Evolutionary conservation across 192 early-diverging fungal species (phyloP).

Genomic region (Coemansia sp.): DNA sequence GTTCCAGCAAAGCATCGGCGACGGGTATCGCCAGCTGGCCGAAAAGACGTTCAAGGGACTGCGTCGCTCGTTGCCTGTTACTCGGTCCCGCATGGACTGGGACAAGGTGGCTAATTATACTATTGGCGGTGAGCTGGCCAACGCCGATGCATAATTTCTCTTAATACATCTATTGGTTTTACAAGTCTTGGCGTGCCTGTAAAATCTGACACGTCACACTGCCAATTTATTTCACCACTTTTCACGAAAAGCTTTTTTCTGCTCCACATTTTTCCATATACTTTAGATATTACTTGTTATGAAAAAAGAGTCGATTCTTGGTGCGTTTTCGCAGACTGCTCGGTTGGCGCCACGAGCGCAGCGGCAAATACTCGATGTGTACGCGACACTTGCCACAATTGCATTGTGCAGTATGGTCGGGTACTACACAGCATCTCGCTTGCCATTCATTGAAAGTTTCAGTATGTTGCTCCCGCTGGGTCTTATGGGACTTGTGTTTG

Average conservation of each 20-base stretch:
- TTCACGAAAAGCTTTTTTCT: not conserved
- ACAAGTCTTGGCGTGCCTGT: too few species aligned
- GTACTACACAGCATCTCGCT: constrained; percentile 10
- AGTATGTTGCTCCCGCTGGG: not conserved
- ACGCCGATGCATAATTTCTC: constrained; percentile 19
- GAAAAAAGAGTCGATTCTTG: constrained; percentile 9
- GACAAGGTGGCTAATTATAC: constrained; percentile 63
- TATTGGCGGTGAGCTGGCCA: constrained; percentile 44
- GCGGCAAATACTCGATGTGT: constrained; percentile 26
- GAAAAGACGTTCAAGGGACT: constrained; percentile 90
- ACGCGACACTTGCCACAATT: constrained; percentile 16
- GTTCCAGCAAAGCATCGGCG: constrained; percentile 84
- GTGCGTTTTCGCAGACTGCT: constrained; percentile 22
- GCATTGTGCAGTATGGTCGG: constrained; percentile 18
- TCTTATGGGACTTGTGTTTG: not conserved
- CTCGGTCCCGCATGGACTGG: constrained; percentile 93
- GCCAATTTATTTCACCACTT: too few species aligned
- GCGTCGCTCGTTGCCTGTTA: constrained; percentile 87
- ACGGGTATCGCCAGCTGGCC: constrained; percentile 74
- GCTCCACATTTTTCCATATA: not conserved
- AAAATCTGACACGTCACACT: too few species aligned
- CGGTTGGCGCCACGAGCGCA: constrained; percentile 20
- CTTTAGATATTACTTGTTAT: not conserved
- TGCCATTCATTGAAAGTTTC: not conserved
- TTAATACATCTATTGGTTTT: too few species aligned